Percentiles rank a stretch among this genome's conserved stretches.
Conservation (phyloP, 2,329 filamentous ascomycete species). For the Cordyceps javanica region DNA sequence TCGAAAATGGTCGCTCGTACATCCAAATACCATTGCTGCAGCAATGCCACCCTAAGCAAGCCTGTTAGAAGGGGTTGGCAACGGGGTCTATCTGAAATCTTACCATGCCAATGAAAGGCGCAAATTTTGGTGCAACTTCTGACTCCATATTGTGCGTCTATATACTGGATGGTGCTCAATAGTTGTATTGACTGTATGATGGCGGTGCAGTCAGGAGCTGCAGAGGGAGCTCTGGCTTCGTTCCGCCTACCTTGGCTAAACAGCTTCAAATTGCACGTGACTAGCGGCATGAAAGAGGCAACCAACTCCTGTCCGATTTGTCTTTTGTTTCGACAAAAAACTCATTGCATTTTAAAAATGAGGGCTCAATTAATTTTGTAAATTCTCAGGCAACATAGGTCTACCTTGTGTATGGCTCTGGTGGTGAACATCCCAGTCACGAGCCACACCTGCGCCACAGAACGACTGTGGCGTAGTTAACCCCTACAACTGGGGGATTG, state of each 20-base stretch:
- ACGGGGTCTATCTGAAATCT: conserved; percentile 27
- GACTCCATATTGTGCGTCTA: conserved; percentile 42
- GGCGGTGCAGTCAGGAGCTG: not conserved
- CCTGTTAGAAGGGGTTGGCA: conserved; percentile 7
- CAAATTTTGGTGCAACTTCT: conserved; percentile 69
- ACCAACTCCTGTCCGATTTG: not conserved
- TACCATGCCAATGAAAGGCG: conserved; percentile 86
- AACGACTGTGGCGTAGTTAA: not conserved
- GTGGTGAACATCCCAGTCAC: too few species aligned
- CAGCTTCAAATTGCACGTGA: too few species aligned
- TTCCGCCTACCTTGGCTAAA: too few species aligned
- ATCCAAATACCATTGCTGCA: conserved; percentile 77
- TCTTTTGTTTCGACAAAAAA: not conserved
- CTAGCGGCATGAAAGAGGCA: not conserved
- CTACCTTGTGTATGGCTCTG: too few species aligned
- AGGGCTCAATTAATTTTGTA: too few species aligned
- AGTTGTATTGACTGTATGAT: not conserved
- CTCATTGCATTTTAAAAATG: too few species aligned
- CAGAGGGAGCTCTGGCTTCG: not conserved
- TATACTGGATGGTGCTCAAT: not conserved
- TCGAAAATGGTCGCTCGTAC: conserved; percentile 41
- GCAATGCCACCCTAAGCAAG: conserved; percentile 63
- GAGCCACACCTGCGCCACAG: conserved; percentile 9
- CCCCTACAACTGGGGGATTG: conserved; percentile 2
- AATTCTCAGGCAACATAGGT: too few species aligned